phyloP scores from a whole-genome alignment of 768 basidiomycete genomes.

The Tulasnella sp. region DNA sequence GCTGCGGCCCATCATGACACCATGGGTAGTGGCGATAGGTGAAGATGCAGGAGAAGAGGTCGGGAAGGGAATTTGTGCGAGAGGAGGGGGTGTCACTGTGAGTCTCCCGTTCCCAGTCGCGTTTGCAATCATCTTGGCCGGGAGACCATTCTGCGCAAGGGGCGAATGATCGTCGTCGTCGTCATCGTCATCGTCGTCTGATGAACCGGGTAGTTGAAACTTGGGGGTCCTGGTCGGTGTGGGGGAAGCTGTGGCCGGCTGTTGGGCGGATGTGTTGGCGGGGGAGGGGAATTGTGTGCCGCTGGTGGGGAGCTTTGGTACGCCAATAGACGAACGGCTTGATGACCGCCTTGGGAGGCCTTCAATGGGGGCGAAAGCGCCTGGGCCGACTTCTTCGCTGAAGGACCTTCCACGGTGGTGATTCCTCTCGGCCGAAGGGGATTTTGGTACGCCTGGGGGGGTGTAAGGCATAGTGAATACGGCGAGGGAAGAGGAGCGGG shows the following conservation, averaged over 20 bases:
- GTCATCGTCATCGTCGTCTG: constrained; percentile 4
- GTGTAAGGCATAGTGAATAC: constrained; percentile 3
- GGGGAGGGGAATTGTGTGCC: not conserved
- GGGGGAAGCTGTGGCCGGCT: not conserved
- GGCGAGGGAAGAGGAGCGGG: not conserved
- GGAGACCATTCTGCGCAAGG: not conserved
- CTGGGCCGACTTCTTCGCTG: constrained; percentile 10
- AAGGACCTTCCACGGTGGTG: constrained; percentile 8
- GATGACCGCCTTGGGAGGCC: constrained; percentile 2
- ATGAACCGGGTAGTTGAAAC: constrained; percentile 9
- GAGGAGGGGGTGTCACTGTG: not conserved
- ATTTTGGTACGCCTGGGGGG: not conserved
- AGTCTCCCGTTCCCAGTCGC: not conserved
- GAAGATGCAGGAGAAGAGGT: not conserved
- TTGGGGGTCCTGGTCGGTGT: constrained; percentile 3
- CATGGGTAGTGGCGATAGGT: not conserved
- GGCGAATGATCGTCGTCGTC: not conserved
- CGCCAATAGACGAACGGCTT: not conserved
- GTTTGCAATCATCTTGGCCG: not conserved
- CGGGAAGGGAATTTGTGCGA: not conserved
- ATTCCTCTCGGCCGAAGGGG: not conserved
- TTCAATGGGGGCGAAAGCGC: constrained; percentile 12
- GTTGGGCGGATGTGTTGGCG: not conserved
- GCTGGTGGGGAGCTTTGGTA: not conserved
- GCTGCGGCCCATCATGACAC: not conserved